Percentiles rank a stretch among this genome's conserved stretches.
Evolutionary conservation across 192 early-diverging fungal genomes (phyloP).

Genomic region (Linnemannia schmuckeri): DNA sequence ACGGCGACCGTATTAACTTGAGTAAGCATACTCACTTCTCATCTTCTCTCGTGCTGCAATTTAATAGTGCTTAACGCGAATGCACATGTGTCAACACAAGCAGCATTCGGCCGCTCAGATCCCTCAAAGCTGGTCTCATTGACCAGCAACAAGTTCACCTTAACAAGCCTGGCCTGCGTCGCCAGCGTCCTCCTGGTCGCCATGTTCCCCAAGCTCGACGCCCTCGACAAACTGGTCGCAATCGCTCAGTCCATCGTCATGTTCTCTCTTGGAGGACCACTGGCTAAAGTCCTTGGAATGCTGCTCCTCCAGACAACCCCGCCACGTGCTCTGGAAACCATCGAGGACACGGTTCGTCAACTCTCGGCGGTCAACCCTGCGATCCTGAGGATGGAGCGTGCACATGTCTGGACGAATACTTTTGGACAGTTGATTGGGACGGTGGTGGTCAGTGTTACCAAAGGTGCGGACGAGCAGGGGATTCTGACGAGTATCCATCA

Average conservation of each 20-base stretch:
- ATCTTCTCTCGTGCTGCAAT: background rate
- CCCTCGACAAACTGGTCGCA: constrained; percentile 63
- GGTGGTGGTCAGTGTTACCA: constrained; percentile 56
- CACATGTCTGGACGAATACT: constrained; percentile 71
- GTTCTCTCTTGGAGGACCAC: constrained; percentile 63
- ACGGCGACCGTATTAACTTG: background rate
- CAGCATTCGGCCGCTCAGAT: constrained; percentile 8
- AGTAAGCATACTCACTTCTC: background rate
- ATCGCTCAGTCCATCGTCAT: constrained; percentile 61
- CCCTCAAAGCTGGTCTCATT: constrained; percentile 21
- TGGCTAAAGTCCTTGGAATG: constrained; percentile 63
- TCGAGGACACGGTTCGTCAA: constrained; percentile 62
- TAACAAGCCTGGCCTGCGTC: constrained; percentile 54
- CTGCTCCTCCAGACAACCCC: constrained; percentile 69
- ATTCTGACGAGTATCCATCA: constrained; percentile 62
- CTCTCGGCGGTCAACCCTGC: constrained; percentile 49
- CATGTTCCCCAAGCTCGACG: constrained; percentile 39
- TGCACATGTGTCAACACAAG: constrained; percentile 8
- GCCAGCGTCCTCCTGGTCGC: constrained; percentile 41
- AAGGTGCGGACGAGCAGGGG: constrained; percentile 64
- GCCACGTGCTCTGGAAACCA: constrained; percentile 44
- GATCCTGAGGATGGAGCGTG: constrained; percentile 59
- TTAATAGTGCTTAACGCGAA: constrained; percentile 19
- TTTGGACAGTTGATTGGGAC: constrained; percentile 66
- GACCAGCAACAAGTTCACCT: constrained; percentile 58